phyloP scores from a whole-genome alignment of 306 rosid species.

The Rosa persica region DNA sequence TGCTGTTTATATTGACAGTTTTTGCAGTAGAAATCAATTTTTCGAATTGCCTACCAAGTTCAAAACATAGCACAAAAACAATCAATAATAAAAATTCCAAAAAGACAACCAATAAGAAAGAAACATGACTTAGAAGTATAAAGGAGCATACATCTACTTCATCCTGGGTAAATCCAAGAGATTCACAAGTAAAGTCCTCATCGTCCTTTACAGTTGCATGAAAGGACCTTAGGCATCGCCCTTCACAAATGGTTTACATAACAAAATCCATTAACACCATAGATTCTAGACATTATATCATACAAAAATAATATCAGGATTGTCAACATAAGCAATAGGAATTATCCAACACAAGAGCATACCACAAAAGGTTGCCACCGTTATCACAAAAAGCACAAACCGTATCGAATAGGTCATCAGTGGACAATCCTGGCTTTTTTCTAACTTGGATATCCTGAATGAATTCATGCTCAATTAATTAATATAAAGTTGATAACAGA shows the following conservation, averaged over 20 bases:
- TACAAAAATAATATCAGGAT: not conserved
- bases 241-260: conserved; percentile 52
- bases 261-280: conserved; percentile 1
- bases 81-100: conserved; percentile 2
- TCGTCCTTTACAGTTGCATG: conserved; percentile 50
- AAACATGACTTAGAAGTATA: conserved; percentile 1
- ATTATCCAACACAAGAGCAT: conserved; percentile 24
- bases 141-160: conserved; percentile 39
- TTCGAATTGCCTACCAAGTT: conserved; percentile 51
- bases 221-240: conserved; percentile 69
- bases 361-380: conserved; percentile 70
- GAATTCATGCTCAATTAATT: conserved; percentile 16
- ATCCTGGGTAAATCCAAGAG: conserved; percentile 52
- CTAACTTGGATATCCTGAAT: conserved; percentile 36
- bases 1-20: conserved; percentile 62
- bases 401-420: conserved; percentile 56
- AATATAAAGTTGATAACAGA: conserved; percentile 8
- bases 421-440: conserved; percentile 31
- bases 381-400: conserved; percentile 82
- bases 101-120: conserved; percentile 17
- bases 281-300: not conserved
- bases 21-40: conserved; percentile 41
- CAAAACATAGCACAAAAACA: conserved; percentile 19
- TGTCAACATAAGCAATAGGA: not conserved
- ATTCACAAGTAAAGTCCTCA: conserved; percentile 30